A percentile compares a stretch with the other conserved stretches of the same genome.
Conservation (phyloP, 306 rosid species). For the Lotus japonicus region DNA sequence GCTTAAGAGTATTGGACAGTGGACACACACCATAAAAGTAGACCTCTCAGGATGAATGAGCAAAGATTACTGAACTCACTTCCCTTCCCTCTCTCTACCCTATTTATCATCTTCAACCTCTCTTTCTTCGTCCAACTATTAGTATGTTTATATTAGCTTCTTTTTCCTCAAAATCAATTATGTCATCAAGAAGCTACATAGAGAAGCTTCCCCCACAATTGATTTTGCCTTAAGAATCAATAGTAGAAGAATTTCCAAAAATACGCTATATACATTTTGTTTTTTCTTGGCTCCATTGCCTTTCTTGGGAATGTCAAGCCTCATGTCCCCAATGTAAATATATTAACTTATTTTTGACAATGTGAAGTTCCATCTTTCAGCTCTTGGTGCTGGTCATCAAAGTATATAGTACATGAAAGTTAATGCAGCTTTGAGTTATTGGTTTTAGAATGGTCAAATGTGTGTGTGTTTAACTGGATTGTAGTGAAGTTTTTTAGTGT, state of each 20-base stretch:
- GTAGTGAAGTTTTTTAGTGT: not conserved
- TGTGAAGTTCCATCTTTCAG: not conserved
- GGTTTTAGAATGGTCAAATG: too few relatives aligned
- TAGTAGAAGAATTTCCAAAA: too few relatives aligned
- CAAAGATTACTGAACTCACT: constrained; percentile 23
- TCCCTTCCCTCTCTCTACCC: constrained; percentile 5
- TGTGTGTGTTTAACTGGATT: not conserved
- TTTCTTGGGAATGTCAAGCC: constrained; percentile 13
- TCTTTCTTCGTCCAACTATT: constrained; percentile 22
- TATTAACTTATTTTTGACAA: not conserved
- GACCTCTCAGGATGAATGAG: constrained; percentile 24
- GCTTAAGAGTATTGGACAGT: not conserved
- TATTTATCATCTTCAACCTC: constrained; percentile 17
- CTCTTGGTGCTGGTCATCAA: not conserved
- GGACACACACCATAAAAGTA: constrained; percentile 22
- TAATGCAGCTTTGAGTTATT: too few relatives aligned
- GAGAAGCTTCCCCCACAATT: too few relatives aligned
- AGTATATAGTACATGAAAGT: too few relatives aligned
- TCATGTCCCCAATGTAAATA: not conserved
- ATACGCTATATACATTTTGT: too few relatives aligned
- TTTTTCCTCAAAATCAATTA: not conserved
- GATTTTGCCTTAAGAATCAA: too few relatives aligned
- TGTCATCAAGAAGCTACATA: too few relatives aligned
- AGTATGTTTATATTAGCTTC: not conserved
- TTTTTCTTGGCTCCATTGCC: not conserved